Percentiles rank a stretch among this genome's conserved stretches.
Conservation (phyloP, 2,329 filamentous ascomycete species). For the Scolecobasidium constrictum region DNA sequence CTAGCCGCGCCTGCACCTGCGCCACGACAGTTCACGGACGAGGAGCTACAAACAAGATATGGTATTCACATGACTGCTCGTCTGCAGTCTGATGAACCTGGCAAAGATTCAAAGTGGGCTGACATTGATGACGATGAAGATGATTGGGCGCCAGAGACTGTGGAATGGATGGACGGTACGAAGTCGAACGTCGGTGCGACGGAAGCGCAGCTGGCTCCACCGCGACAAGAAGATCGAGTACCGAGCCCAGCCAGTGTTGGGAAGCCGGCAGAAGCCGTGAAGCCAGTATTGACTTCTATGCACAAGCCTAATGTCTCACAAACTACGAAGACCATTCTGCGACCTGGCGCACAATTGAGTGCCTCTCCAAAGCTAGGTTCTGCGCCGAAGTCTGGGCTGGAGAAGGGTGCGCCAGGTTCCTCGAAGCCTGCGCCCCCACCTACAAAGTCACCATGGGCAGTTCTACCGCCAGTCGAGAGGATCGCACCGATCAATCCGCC, state of each 20-base stretch:
- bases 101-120: conserved; percentile 75
- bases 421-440: conserved; percentile 56
- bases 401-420: conserved; percentile 53
- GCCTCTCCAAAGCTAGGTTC: conserved; percentile 39
- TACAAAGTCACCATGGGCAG: conserved; percentile 84
- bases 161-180: conserved; percentile 81
- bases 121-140: conserved; percentile 85
- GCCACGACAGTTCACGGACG: conserved; percentile 73
- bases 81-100: conserved; percentile 60
- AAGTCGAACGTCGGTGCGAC: conserved; percentile 63
- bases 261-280: conserved; percentile 5
- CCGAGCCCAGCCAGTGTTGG: not conserved
- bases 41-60: conserved; percentile 73
- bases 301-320: conserved; percentile 13
- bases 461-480: conserved; percentile 75
- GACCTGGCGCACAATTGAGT: conserved; percentile 30
- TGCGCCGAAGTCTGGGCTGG: conserved; percentile 34
- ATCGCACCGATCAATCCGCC: conserved; percentile 57
- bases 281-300: conserved; percentile 5
- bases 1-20: conserved; percentile 50
- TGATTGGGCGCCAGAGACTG: conserved; percentile 74
- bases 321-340: conserved; percentile 38
- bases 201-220: conserved; percentile 23
- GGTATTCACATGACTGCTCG: conserved; percentile 77
- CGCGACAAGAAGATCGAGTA: conserved; percentile 14